Evolutionary conservation across 352 stramenopile species (phyloP), one percentile per base, ranked within the genome.

Genomic region (Globisporangium carolinianum): DNA sequence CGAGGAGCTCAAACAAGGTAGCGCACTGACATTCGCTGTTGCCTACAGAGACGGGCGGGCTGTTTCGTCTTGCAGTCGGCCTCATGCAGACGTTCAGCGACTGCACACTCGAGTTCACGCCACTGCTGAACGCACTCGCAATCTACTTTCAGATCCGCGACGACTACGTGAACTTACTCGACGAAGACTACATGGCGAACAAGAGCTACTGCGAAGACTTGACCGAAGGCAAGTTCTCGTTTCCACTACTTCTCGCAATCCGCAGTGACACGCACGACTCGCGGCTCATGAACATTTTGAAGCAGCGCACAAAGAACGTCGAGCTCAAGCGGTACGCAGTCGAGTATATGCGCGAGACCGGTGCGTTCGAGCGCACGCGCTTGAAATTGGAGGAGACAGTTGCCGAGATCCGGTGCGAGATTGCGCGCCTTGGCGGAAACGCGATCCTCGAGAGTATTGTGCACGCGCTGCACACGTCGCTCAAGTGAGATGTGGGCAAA

Each of bases 121-220:
- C 87, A 9, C 72, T 99, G 12, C 83, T 98, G 32, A 96, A 98
- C 65, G 82, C 89, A 46, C 72, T 99, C 12, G 89, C 91, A 8
- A 83, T 98, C 39, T 99, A 98, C 60, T 99, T 99, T 76, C 96
- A 99, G 77, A 98, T 99, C 66, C 83, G 95, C 45, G 96, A 98
- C 71, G 96, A 99, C 80, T 97, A 98, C 53, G 90, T 99, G 57
- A 99, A 99, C 69, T 66, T 99, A 12, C 70, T 96, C 14, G 90
- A 98, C 75, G 87, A 96, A 52, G 85, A 95, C 32, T 98, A 98
- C 73, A 97, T 98, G 83, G 94, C 98, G 69, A 96, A 95, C 62
- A 99, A 99, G 75, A 97, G 87, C 73, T 98, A 95, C 69, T 98
- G 95, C 65, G 96, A 99, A 74, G 96, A 99, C 71, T 69, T 99